Evolutionary conservation across 75 land plant genomes (phyloP).

Genomic region (Picea glauca): DNA sequence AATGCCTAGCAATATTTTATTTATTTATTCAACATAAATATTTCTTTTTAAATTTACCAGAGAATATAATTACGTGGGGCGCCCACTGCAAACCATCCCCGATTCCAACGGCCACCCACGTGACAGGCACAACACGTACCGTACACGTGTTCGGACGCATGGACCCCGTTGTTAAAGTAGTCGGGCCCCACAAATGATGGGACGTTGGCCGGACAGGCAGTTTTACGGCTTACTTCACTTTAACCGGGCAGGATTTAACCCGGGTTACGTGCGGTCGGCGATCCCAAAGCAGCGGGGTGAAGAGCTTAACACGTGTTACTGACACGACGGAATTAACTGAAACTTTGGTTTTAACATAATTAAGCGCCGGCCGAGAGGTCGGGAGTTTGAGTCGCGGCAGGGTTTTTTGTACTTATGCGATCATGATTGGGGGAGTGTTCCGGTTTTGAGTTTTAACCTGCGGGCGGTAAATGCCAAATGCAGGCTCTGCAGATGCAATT

Average conservation of each 20-base stretch:
- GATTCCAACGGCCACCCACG: constrained; percentile 8
- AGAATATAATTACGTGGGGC: neutral
- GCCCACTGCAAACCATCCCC: neutral
- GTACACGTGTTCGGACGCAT: neutral
- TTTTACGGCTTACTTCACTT: neutral
- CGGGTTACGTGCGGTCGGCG: neutral
- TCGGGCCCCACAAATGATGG: constrained; percentile 6
- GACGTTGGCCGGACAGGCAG: neutral
- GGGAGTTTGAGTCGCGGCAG: neutral
- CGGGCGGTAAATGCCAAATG: neutral
- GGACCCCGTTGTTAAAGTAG: neutral
- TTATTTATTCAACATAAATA: too few species aligned
- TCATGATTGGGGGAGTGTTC: neutral
- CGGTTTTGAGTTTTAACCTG: neutral
- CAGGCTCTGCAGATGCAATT: neutral
- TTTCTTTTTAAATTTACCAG: too few species aligned
- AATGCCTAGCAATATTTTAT: too few species aligned
- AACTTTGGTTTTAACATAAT: neutral
- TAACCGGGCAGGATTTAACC: neutral
- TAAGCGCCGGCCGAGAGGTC: neutral
- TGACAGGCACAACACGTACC: neutral
- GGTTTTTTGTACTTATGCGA: neutral
- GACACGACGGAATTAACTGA: neutral
- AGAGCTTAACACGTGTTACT: neutral
- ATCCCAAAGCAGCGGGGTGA: neutral